Conservation (phyloP, 179 eudicot species). For the Carnegiea gigantea region DNA sequence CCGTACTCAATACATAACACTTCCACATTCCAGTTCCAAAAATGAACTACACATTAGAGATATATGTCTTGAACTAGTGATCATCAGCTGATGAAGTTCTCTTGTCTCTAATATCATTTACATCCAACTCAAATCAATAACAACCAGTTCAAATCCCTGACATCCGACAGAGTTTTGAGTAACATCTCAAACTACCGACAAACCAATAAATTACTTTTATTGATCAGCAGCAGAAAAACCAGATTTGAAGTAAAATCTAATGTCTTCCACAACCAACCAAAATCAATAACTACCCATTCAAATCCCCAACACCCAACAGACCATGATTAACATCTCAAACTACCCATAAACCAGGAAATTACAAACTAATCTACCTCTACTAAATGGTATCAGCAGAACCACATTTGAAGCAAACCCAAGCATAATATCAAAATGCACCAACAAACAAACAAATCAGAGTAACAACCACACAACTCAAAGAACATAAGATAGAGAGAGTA, state of each 20-base stretch:
- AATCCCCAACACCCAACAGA: not conserved
- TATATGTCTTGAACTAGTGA: not conserved
- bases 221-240: not conserved
- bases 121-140: not conserved
- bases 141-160: not conserved
- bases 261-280: not conserved
- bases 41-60: not conserved
- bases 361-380: not conserved
- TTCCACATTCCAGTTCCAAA: not conserved
- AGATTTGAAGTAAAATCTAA: not conserved
- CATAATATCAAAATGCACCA: not conserved
- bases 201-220: not conserved
- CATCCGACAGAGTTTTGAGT: not conserved
- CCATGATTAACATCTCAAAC: not conserved
- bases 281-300: not conserved
- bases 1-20: not conserved
- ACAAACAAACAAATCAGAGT: not conserved
- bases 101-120: not conserved
- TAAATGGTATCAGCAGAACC: not conserved
- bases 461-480: not conserved
- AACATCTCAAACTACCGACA: not conserved
- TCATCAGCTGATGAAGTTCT: not conserved
- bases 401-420: constrained; percentile 1
- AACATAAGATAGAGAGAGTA: not conserved
- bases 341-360: constrained; percentile 1